Evolutionary conservation across 495 filamentous ascomycete genomes (phyloP), one percentile per base, ranked within the genome.

Genomic region (Arthonia radiata): DNA sequence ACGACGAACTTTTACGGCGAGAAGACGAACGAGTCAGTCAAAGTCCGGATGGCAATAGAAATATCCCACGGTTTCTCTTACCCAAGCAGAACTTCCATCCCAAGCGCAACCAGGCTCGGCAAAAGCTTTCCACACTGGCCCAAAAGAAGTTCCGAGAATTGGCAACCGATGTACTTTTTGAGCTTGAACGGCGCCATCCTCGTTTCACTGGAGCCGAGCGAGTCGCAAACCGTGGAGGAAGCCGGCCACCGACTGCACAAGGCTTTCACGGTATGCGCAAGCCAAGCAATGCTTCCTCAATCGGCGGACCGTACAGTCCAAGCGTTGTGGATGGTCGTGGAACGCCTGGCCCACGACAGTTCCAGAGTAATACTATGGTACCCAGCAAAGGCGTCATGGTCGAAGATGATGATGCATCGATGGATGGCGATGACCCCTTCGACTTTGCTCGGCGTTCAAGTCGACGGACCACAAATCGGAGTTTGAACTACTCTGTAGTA

Each of bases 311-410:
- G 7, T 7, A 11, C 19, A 22, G 11, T 22, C 19, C 19, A 22
- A 22, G 19, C 19, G 7, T 22, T 22, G 19, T 22, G 19, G 7
- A 22, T 7, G 19, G 19, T 11, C 19, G 6, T 22, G 7, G 19
- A 22, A 22, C 7, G 11, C 19, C 19, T 11, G 11, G 19, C 19
- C 6, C 11, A 22, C 19, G 7, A 6, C 6, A 77, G 22, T 92
- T 90, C 36, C 83, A 94, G 47, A 82, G 75, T 41, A 93, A 86
- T 39, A 92, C 77, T 0, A 89, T 94, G 34, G 70, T 93, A 14
- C 89, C 86, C 4, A 94, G 91, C 38, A 97, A 94, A 49, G 89
- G 83, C 37, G 94, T 80, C 0, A 80, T 97, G 73, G 74, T 94
- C 10, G 86, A 97, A 44, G 86, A 97, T 46, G 86, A 91, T 34